Evolutionary conservation across 2,329 filamentous ascomycete species (phyloP), one percentile per base, ranked within the genome.

Genomic region (Penicillium sp.): DNA sequence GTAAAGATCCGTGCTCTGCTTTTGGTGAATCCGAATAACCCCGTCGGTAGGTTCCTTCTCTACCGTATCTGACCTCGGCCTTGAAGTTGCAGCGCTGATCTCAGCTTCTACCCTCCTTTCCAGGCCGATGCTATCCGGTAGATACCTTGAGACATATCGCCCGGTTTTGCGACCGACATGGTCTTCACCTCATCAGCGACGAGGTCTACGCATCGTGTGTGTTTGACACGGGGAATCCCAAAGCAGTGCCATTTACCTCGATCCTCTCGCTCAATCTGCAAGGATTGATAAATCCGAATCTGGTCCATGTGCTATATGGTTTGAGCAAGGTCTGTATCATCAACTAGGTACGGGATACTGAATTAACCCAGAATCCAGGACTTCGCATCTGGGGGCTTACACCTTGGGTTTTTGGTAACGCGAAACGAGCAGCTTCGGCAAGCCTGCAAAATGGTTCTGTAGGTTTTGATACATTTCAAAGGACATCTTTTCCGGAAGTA

Each of bases 191-290:
- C 17, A 68, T 78, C 51, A 69, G 67, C 45, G 75, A 78, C 49
- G 75, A 79, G 49, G 67, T 79, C 10, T 78, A 79, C 48, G 75
- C 72, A 2, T 54, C 74, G 1, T 76, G 72, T 5, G 60, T 71
- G 1, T 78, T 70, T 51, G 47, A 64, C 13, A 50, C 56, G 1
- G 73, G 31, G 41, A 66, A 56, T 35, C 51, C 43, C 2, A 17
- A 48, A 3, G 55, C 56, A 2, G 43, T 60, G 1, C 59, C 63
- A 0, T 76, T 76, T 41, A 62, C 62, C 3, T 75, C 72, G 0
- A 56, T 63, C 1, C 59, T 75, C 2, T 61, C 70, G 0, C 60
- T 76, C 10, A 58, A 70, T 20, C 56, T 61, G 0, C 39, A 52
- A 0, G 63, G 52, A 0, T 39, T 72, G 20, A 74, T 78, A 18